Percentiles rank a stretch among this genome's conserved stretches.
Evolutionary conservation across 768 basidiomycete species (phyloP).

Genomic region (Obba rivulosa): DNA sequence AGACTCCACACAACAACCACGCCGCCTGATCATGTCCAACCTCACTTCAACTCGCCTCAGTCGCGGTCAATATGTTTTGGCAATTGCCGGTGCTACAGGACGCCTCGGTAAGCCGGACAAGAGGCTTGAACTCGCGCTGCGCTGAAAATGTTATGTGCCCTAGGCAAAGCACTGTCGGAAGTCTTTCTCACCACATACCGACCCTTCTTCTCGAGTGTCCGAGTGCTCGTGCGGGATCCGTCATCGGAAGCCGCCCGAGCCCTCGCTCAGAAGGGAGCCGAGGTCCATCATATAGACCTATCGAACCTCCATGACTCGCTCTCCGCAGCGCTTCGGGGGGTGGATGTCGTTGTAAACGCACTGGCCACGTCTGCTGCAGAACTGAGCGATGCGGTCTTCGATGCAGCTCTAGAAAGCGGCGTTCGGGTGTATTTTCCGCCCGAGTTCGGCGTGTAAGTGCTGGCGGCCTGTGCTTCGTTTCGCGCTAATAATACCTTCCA

Average conservation of each 20-base stretch:
- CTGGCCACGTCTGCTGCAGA: neutral
- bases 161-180: slow-evolving; percentile 6
- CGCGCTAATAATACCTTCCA: neutral
- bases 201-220: slow-evolving; percentile 11
- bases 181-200: slow-evolving; percentile 10
- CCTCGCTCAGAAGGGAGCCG: slow-evolving; percentile 13
- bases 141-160: neutral
- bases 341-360: slow-evolving; percentile 19
- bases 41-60: slow-evolving; percentile 1
- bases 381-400: slow-evolving; percentile 5
- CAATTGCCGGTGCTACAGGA: slow-evolving; percentile 3
- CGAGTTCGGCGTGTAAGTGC: slow-evolving; percentile 14
- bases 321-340: slow-evolving; percentile 10
- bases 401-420: slow-evolving; percentile 8
- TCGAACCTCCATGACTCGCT: slow-evolving; percentile 1
- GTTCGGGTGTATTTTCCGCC: slow-evolving; percentile 16
- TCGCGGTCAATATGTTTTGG: neutral
- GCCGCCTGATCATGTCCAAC: no score
- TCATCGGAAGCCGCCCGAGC: slow-evolving; percentile 5
- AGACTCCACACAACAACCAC: no score
- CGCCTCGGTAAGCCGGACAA: neutral
- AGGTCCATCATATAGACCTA: slow-evolving; percentile 6
- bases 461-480: neutral
- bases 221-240: slow-evolving; percentile 12
- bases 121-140: no score